phyloP scores from a whole-genome alignment of 139 green algal species.

The Chlamydomonas eustigma region DNA sequence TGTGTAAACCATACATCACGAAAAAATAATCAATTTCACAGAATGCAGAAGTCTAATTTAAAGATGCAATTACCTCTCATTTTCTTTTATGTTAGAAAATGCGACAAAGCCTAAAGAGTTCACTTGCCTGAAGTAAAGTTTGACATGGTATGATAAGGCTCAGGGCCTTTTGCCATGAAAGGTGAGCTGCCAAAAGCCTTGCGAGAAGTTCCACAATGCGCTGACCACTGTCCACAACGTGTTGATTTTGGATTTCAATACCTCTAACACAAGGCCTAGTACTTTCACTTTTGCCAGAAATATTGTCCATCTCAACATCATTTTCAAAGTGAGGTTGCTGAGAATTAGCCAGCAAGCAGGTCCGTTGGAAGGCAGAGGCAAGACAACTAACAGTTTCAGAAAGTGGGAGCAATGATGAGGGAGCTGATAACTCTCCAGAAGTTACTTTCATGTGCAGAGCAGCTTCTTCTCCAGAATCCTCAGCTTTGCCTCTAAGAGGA shows the following conservation, averaged over 20 bases:
- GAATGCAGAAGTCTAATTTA: neutral
- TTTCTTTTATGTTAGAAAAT: neutral
- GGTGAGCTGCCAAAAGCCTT: neutral
- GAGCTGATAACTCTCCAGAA: too few relatives aligned
- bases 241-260: neutral
- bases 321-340: neutral
- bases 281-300: too few relatives aligned
- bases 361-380: neutral
- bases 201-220: neutral
- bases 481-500: too few relatives aligned
- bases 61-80: neutral
- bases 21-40: neutral
- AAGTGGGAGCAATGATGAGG: slow-evolving; percentile 11
- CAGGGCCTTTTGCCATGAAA: slow-evolving; percentile 7
- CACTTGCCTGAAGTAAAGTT: neutral
- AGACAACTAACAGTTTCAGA: neutral
- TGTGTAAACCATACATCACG: neutral
- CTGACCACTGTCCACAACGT: neutral
- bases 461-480: too few relatives aligned
- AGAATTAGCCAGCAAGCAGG: neutral
- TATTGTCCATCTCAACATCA: neutral
- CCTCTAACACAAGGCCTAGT: neutral
- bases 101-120: too few relatives aligned
- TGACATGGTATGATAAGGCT: neutral
- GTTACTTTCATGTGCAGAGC: too few relatives aligned